Percentiles rank a stretch among this genome's conserved stretches.
phyloP scores from a whole-genome alignment of 2,329 filamentous ascomycete species.

The Fusarium stilboides region DNA sequence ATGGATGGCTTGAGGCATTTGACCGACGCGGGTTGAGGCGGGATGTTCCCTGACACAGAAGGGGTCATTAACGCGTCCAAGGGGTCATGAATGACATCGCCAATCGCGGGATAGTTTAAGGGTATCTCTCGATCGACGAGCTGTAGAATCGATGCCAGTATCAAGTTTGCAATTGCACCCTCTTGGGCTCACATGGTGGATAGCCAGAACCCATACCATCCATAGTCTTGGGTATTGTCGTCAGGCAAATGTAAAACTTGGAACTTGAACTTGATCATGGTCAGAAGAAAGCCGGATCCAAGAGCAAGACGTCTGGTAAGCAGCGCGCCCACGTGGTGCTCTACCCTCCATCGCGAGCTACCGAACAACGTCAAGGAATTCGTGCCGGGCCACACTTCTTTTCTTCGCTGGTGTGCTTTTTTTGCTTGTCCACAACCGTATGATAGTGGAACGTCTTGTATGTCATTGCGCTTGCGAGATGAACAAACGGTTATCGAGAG shows the following conservation, averaged over 20 bases:
- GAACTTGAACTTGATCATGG: slow-evolving; percentile 29
- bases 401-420: slow-evolving; percentile 3
- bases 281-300: slow-evolving; percentile 25
- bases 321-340: slow-evolving; percentile 46
- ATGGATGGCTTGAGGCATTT: slow-evolving; percentile 37
- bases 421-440: slow-evolving; percentile 41
- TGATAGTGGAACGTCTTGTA: slow-evolving; percentile 47
- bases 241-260: slow-evolving; percentile 19
- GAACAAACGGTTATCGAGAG: slow-evolving; percentile 5
- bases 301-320: slow-evolving; percentile 33
- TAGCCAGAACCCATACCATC: not conserved
- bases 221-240: slow-evolving; percentile 7
- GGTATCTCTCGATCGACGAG: slow-evolving; percentile 36
- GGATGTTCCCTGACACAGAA: slow-evolving; percentile 41
- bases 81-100: slow-evolving; percentile 44
- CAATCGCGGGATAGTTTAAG: slow-evolving; percentile 45
- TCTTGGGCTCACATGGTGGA: slow-evolving; percentile 37
- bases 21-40: slow-evolving; percentile 40
- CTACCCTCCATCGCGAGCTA: slow-evolving; percentile 40
- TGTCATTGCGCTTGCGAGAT: slow-evolving; percentile 30
- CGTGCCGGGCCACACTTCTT: slow-evolving; percentile 25
- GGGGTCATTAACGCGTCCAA: slow-evolving; percentile 26
- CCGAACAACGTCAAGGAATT: slow-evolving; percentile 33
- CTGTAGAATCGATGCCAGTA: slow-evolving; percentile 24
- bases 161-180: slow-evolving; percentile 16